phyloP scores from a whole-genome alignment of 176 grass and related monocot genomes.

The Oryza nivara region DNA sequence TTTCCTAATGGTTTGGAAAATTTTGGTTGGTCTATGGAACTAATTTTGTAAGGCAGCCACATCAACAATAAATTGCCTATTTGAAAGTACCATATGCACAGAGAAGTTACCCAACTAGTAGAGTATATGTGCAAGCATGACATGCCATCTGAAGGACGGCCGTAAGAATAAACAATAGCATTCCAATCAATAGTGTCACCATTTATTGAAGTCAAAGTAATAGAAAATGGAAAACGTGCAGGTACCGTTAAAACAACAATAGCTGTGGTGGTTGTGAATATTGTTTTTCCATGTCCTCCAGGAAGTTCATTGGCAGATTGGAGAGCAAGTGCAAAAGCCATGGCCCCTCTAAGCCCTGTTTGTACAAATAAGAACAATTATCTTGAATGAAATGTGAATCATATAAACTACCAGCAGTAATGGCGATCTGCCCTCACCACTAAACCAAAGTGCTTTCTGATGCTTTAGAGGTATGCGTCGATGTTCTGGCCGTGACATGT shows the following conservation, averaged over 20 bases:
- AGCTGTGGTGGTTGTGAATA: constrained; percentile 90
- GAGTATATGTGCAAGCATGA: not conserved
- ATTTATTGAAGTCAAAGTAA: not conserved
- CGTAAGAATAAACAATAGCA: constrained; percentile 1
- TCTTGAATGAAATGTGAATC: not conserved
- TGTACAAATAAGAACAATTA: constrained; percentile 37
- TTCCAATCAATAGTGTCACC: not conserved
- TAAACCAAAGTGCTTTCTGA: constrained; percentile 99
- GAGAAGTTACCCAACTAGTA: constrained; percentile 8
- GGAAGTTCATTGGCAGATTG: constrained; percentile 98
- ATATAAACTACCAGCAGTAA: constrained; percentile 11
- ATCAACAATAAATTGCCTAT: constrained; percentile 14
- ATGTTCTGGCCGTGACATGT: constrained; percentile 73
- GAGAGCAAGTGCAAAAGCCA: constrained; percentile 99
- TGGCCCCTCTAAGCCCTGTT: constrained; percentile 94
- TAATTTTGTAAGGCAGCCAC: not conserved
- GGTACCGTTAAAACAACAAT: constrained; percentile 97
- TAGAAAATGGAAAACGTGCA: constrained; percentile 31
- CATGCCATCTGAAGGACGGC: not conserved
- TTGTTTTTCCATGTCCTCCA: constrained; percentile 94
- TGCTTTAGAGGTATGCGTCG: constrained; percentile 91
- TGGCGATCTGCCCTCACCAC: constrained; percentile 55
- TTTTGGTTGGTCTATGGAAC: constrained; percentile 1
- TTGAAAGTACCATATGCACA: not conserved
- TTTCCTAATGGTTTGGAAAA: constrained; percentile 21